phyloP scores from a whole-genome alignment of 352 stramenopile species.

The Aphanomyces cochlioides region DNA sequence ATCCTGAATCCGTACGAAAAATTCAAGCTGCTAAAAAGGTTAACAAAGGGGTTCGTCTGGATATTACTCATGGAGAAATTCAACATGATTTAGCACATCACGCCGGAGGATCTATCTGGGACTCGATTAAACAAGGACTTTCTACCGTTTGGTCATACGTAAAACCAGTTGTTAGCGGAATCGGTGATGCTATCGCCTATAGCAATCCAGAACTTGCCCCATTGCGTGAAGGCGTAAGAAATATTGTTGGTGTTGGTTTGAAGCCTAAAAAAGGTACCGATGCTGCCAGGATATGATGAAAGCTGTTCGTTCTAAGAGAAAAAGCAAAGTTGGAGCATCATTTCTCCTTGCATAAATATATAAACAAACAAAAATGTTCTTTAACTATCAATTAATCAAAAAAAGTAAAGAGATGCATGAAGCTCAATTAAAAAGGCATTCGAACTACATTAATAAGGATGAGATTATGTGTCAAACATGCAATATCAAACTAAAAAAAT shows the following conservation, averaged over 20 bases:
- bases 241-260: not conserved
- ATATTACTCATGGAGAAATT: conserved; percentile 8
- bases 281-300: not conserved
- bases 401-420: not conserved
- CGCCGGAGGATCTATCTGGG: not conserved
- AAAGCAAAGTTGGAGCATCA: not conserved
- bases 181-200: not conserved
- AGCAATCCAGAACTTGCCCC: not conserved
- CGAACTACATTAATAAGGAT: too few species aligned
- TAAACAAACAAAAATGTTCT: not conserved
- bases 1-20: too few species aligned
- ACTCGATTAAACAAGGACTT: not conserved
- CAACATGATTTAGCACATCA: not conserved
- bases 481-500: too few species aligned
- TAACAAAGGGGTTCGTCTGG: conserved; percentile 1
- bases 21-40: not conserved
- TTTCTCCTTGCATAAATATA: not conserved
- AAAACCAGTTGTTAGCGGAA: not conserved
- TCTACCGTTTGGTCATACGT: not conserved
- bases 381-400: not conserved
- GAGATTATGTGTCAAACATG: too few species aligned
- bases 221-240: not conserved
- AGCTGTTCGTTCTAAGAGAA: not conserved
- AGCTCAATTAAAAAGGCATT: not conserved
- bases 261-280: not conserved